Percentiles rank a stretch among this genome's conserved stretches.
Conservation (phyloP, 805 yeast genomes). For the Wickerhamomyces bovis region DNA sequence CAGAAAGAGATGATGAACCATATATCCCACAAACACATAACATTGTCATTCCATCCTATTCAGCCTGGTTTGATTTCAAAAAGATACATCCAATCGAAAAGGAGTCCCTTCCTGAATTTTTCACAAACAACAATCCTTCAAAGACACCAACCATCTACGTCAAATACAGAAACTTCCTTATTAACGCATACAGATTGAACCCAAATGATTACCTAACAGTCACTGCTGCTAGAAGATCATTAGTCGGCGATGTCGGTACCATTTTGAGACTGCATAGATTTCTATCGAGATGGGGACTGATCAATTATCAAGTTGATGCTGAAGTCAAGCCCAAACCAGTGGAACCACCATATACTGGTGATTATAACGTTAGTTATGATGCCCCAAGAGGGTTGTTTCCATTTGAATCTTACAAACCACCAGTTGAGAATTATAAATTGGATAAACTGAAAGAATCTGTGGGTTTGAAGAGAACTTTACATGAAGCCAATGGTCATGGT, state of each 20-base stretch:
- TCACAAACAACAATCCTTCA: conserved; percentile 61
- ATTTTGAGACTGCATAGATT: conserved; percentile 80
- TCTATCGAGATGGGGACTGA: conserved; percentile 86
- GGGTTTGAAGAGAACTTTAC: conserved; percentile 14
- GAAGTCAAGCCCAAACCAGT: conserved; percentile 62
- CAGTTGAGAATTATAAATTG: conserved; percentile 40
- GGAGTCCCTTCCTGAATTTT: conserved; percentile 84
- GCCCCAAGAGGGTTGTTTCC: conserved; percentile 93
- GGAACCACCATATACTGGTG: conserved; percentile 72
- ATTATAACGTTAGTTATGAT: conserved; percentile 71
- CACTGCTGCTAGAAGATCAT: conserved; percentile 85
- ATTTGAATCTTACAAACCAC: conserved; percentile 72
- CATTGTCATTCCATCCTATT: conserved; percentile 79
- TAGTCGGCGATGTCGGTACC: conserved; percentile 89
- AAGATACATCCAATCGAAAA: conserved; percentile 72
- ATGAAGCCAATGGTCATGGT: conserved; percentile 10
- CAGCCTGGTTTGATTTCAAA: conserved; percentile 77
- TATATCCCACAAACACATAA: conserved; percentile 65
- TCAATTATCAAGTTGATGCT: conserved; percentile 87
- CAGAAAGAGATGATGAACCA: conserved; percentile 16
- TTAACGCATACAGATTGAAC: conserved; percentile 79
- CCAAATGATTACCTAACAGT: conserved; percentile 87
- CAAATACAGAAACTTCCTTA: conserved; percentile 82
- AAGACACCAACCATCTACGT: conserved; percentile 80
- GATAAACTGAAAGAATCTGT: conserved; percentile 35